Base-by-base conservation (phyloP, 768 basidiomycete species). In the Lactifluus piperatus region DNA sequence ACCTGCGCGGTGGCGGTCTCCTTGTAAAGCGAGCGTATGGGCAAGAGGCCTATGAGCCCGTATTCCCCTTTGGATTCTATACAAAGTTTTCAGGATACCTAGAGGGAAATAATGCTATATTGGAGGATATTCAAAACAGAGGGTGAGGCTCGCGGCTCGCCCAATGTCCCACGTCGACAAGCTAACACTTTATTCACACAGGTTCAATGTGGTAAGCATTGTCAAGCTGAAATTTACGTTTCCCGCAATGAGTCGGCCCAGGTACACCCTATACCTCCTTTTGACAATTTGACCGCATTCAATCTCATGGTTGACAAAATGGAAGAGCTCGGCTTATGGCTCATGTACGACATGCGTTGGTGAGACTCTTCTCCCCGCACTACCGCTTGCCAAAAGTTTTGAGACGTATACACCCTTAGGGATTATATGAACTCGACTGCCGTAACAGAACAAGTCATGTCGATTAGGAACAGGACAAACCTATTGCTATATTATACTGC, bases 291-390 rank as follows among this genome's bases (percentile, higher is more conserved):
- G 34, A 82, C 83, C 0, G 76, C 76, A 0, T 71, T 89, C 0
- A 77, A 81, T 36, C 58, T 75, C 50, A 81, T 88, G 27, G 67
- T 90, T 7, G 83, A 88, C 65, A 73, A 77, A 44, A 88, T 90
- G 84, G 81, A 89, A 68, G 78, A 84, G 60, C 81, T 83, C 0
- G 81, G 79, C 0, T 62, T 82, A 3, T 91, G 85, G 66, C 76
- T 91, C 55, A 89, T 91, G 82, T 92, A 91, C 63, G 87, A 91
- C 68, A 90, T 91, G 88, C 78, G 88, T 50, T 74, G 52, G 80
- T 81, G 29, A 46, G 73, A 64, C 54, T 10, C 20, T n/a, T 13
- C 24, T 39, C 30, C 7, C 6, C 11, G n/a, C 18, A 51, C 6
- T 27, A 2, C 10, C 20, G 43, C 7, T 34, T 41, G 7, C 20